phyloP scores from a whole-genome alignment of 768 basidiomycete genomes.

The Leccinum obscurum region DNA sequence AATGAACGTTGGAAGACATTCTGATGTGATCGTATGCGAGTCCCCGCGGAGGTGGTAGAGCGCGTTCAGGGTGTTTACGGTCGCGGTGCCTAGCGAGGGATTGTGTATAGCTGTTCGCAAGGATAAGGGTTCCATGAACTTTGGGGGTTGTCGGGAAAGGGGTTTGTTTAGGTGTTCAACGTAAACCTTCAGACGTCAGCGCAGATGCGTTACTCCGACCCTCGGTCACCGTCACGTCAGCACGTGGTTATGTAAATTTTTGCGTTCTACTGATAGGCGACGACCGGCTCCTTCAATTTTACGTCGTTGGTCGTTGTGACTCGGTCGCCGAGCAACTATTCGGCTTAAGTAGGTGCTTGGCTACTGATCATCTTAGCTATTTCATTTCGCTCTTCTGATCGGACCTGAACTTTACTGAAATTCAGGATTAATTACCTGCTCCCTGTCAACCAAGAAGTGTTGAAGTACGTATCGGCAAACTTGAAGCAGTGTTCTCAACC shows the following conservation, averaged over 20 bases:
- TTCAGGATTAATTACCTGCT: not conserved
- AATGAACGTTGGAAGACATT: constrained; percentile 17
- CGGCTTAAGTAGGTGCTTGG: not conserved
- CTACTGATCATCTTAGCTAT: not conserved
- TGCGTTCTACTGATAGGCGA: no score
- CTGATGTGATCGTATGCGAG: not conserved
- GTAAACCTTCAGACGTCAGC: not conserved
- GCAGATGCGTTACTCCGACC: not conserved
- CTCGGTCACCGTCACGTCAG: constrained; percentile 13
- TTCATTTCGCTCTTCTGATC: constrained; percentile 4
- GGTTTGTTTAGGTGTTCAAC: not conserved
- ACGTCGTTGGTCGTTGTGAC: not conserved
- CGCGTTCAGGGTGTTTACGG: constrained; percentile 11
- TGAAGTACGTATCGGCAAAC: not conserved
- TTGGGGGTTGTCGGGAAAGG: not conserved
- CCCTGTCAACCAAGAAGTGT: constrained; percentile 1
- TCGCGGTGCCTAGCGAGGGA: constrained; percentile 1
- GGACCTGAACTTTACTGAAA: constrained; percentile 7
- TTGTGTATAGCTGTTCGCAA: constrained; percentile 7
- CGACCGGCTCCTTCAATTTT: not conserved
- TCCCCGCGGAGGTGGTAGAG: constrained; percentile 2
- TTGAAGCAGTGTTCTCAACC: not conserved
- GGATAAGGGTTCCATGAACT: constrained; percentile 5
- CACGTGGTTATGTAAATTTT: not conserved
- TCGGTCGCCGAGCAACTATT: not conserved